Percentiles rank a stretch among this genome's conserved stretches.
Conservation (phyloP, 768 basidiomycete genomes). For the Psilocybe azurescens region DNA sequence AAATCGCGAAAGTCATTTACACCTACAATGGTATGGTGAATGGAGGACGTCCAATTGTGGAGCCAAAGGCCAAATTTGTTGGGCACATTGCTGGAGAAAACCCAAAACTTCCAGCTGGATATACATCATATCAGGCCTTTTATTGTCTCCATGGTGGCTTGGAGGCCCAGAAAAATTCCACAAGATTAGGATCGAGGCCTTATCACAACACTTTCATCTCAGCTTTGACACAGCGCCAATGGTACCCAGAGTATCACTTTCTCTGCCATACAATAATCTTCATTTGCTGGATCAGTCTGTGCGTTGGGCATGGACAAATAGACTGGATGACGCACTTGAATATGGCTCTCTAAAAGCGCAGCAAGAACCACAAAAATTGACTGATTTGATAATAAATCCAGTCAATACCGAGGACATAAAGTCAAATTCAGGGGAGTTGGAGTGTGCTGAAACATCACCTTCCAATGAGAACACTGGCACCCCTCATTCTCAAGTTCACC, state of each 20-base stretch:
- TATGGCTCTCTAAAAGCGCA: not conserved
- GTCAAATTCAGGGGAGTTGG: not conserved
- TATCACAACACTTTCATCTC: not conserved
- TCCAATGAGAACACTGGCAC: not conserved
- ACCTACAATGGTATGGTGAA: conserved; percentile 27
- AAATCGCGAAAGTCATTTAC: conserved; percentile 20
- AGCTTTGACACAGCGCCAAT: not conserved
- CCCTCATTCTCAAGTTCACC: not conserved
- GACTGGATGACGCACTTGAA: not conserved
- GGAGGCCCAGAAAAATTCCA: conserved; percentile 21
- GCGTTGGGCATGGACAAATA: not conserved
- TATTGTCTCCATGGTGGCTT: conserved; percentile 25
- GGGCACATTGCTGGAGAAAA: conserved; percentile 19
- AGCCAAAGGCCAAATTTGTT: conserved; percentile 13
- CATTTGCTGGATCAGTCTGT: not conserved
- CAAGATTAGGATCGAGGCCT: conserved; percentile 2
- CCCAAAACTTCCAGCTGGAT: conserved; percentile 16
- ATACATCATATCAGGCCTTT: conserved; percentile 18
- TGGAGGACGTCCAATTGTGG: conserved; percentile 16
- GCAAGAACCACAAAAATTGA: not conserved
- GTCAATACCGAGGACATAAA: not conserved
- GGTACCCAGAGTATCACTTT: too few relatives aligned
- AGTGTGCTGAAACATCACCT: not conserved
- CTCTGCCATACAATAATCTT: not conserved
- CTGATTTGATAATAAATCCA: not conserved